Percentiles rank a stretch among this genome's conserved stretches.
Conservation (phyloP, 768 basidiomycete genomes). For the Daedaleopsis sinensis region DNA sequence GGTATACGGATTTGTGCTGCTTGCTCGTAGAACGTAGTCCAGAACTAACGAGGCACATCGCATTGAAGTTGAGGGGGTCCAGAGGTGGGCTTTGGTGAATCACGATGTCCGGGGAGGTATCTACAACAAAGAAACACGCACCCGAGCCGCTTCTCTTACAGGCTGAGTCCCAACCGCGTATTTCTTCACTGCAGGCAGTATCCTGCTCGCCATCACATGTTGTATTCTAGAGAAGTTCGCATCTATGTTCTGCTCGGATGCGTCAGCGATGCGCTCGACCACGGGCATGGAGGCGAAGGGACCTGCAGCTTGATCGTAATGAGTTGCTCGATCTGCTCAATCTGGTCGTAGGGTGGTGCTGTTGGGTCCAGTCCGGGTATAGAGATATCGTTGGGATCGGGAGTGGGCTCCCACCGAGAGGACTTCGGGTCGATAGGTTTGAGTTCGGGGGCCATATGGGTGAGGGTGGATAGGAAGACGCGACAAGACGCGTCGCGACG, state of each 20-base stretch:
- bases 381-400: conserved; percentile 63
- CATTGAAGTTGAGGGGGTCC: too few species aligned
- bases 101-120: background rate
- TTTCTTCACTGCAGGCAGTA: conserved; percentile 88
- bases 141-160: conserved; percentile 89
- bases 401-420: conserved; percentile 66
- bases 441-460: conserved; percentile 29
- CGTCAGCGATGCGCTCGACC: background rate
- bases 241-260: conserved; percentile 72
- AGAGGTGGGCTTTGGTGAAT: background rate
- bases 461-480: background rate
- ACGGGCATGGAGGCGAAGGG: conserved; percentile 9
- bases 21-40: conserved; percentile 95
- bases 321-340: conserved; percentile 94
- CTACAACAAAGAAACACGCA: conserved; percentile 35
- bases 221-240: conserved; percentile 93
- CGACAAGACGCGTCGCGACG: conserved; percentile 11
- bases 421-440: conserved; percentile 61
- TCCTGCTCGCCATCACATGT: conserved; percentile 73
- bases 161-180: conserved; percentile 88
- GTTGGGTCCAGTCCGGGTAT: conserved; percentile 74
- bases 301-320: conserved; percentile 93
- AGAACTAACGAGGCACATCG: conserved; percentile 61
- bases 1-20: conserved; percentile 88
- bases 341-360: conserved; percentile 76